Evolutionary conservation across 1,139 yeast species (phyloP), one percentile per base, ranked within the genome.

Genomic region (Pichia kudriavzevii): DNA sequence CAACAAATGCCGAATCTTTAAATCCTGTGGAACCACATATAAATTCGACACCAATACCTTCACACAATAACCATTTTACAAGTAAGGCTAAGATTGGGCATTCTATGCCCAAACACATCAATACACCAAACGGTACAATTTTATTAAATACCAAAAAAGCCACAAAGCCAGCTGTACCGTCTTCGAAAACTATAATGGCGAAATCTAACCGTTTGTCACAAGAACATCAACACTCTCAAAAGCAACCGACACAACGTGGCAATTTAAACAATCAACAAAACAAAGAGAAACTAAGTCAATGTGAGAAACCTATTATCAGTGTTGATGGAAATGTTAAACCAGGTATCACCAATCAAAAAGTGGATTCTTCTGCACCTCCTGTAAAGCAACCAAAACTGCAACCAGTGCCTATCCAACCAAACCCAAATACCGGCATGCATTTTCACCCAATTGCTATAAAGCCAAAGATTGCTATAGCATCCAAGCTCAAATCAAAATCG

Each of bases 321-420:
- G 22, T 20, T 8, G 9, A 8, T 8, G 22, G 8, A 10, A 20
- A 8, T 20, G 10, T 8, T 8, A 8, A 8, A 8, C 22, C 22
- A 8, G 22, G 19, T 11, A 13, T 15, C 7, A 7, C 28, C 1
- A 12, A 7, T 24, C 11, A n/a, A 7, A 26, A 26, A 26, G 10
- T 11, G 5, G 11, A n/a, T 7, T 15, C 28, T 15, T 9, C 30
- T 7, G 11, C 28, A 17, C 10, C 30, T 1, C 5, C 22, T 4
- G 13, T 22, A 9, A 22, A 26, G 22, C 15, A 24, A 2, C 5
- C 9, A 3, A 29, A 32, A 12, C 15, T 9, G 7, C 15, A 25
- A 48, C 79, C 81, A 1, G 63, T 78, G 12, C 91, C 93, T 0
- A 71, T 76, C 15, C 30, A 35, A 16, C 39, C 42, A 8, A 32